phyloP scores from a whole-genome alignment of 2,329 filamentous ascomycete genomes.

The Colletotrichum agaves region DNA sequence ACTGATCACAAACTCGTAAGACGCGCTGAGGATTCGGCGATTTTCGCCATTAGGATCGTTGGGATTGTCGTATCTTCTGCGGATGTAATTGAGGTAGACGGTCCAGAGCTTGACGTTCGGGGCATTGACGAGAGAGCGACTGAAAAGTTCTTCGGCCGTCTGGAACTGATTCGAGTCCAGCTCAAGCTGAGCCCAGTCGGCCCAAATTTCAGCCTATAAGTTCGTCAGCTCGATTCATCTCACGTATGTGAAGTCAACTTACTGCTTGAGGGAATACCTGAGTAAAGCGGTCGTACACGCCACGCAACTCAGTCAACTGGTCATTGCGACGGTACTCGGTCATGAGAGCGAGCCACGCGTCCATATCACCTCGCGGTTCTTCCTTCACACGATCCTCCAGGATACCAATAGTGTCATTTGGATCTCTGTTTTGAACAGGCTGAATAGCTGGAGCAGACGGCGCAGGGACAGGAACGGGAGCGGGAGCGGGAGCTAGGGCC shows the following conservation, averaged over 20 bases:
- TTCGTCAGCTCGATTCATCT: constrained; percentile 46
- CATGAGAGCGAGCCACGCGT: constrained; percentile 91
- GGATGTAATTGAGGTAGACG: constrained; percentile 94
- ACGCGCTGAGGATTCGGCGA: constrained; percentile 81
- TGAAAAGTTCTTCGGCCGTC: constrained; percentile 85
- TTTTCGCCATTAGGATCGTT: constrained; percentile 82
- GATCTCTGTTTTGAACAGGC: constrained; percentile 46
- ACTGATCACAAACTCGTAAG: constrained; percentile 92
- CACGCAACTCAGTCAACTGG: constrained; percentile 83
- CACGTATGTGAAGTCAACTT: constrained; percentile 56
- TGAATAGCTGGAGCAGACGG: constrained; percentile 39
- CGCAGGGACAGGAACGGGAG: constrained; percentile 47
- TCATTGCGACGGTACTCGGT: constrained; percentile 84
- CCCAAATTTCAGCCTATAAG: constrained; percentile 89
- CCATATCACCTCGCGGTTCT: constrained; percentile 90
- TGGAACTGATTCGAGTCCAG: constrained; percentile 85
- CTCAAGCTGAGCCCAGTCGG: constrained; percentile 89
- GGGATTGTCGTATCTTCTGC: constrained; percentile 84
- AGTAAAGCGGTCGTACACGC: constrained; percentile 86
- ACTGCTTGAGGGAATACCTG: constrained; percentile 90
- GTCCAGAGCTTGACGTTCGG: constrained; percentile 91
- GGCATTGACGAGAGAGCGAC: constrained; percentile 79
- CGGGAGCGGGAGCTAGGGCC: constrained; percentile 57
- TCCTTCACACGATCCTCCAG: constrained; percentile 92
- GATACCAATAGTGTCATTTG: constrained; percentile 79